Percentiles rank a stretch among this genome's conserved stretches.
phyloP scores from a whole-genome alignment of 2,329 filamentous ascomycete genomes.

The Pezicula carpinea region DNA sequence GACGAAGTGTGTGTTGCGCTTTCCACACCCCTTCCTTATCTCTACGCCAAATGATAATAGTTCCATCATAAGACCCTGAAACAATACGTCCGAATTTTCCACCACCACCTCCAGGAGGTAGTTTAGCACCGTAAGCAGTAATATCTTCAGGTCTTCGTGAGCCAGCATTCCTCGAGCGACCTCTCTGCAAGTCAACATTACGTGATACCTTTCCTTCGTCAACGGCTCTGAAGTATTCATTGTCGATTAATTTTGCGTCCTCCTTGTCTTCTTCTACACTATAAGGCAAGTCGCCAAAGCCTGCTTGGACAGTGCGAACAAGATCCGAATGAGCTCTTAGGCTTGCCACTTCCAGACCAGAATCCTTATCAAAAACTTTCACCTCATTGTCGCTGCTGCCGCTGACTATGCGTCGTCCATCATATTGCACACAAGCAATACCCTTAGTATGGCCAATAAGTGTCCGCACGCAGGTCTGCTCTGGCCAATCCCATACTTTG shows the following conservation, averaged over 20 bases:
- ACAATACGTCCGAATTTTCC: constrained; percentile 91
- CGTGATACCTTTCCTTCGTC: constrained; percentile 42
- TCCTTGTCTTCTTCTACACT: constrained; percentile 69
- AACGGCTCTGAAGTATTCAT: constrained; percentile 61
- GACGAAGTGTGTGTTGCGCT: constrained; percentile 67
- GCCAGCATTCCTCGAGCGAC: constrained; percentile 48
- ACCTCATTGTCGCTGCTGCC: constrained; percentile 96
- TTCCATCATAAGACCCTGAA: constrained; percentile 94
- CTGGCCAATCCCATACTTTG: constrained; percentile 90
- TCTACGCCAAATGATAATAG: constrained; percentile 90
- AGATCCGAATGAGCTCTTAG: constrained; percentile 77
- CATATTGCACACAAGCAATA: constrained; percentile 96
- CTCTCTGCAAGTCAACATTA: constrained; percentile 26
- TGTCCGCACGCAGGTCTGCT: constrained; percentile 69
- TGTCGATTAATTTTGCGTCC: constrained; percentile 70
- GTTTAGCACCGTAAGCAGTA: constrained; percentile 74
- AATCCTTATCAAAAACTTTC: constrained; percentile 85
- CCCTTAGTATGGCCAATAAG: constrained; percentile 88
- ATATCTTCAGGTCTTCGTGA: constrained; percentile 73
- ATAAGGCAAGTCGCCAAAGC: constrained; percentile 83
- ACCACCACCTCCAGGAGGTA: constrained; percentile 87
- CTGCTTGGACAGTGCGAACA: constrained; percentile 91
- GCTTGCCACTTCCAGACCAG: constrained; percentile 84
- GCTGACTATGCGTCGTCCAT: constrained; percentile 87
- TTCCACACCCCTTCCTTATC: constrained; percentile 83